Evolutionary conservation across 129 eudicot species (phyloP), one percentile per base, ranked within the genome.

Genomic region (Glebionis coronaria): DNA sequence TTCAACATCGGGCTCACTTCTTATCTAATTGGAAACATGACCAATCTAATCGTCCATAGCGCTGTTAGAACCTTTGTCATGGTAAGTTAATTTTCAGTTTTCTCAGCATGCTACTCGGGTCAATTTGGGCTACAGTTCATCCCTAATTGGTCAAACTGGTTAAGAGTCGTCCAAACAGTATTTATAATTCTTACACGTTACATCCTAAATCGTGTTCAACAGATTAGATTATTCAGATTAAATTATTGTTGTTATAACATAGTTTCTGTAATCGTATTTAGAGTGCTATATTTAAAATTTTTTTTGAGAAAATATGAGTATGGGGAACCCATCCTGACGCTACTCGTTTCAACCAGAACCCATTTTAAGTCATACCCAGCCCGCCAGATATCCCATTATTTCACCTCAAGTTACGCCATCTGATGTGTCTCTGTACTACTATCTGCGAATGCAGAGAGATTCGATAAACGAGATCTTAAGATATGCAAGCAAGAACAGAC

Each of bases 1-100:
- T 87, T 87, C 82, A 87, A 87, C 83, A 87, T 87, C 11, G 95
- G 95, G 40, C 95, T 87, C 69, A 79, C 85, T 0, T 80, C 95
- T 25, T 87, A 87, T 56, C 28, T 87, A 50, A 87, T 87, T 58
- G 95, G 90, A 54, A 87, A 87, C 82, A 87, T 87, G 90, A 87
- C 95, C 68, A 87, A 84, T 71, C 77, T 87, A 29, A 56, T 87
- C 14, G 95, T 87, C 72, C 95, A 87, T 29, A 80, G 90, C 28
- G 87, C 88, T 10, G 55, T 76, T 50, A 74, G 79, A 77, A 84
- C 88, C 11, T 82, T 84, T 60, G 74, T 78, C 63, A 78, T 88
- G 91, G 95, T 88, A 78, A 64, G 10, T 56, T 19, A 8, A 9
- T 12, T 29, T 46, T 35, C 9, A 31, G 1, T 44, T 38, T 16